Percentiles rank a stretch among this genome's conserved stretches.
Evolutionary conservation across 2,329 filamentous ascomycete genomes (phyloP).

Genomic region (Fusarium veterinarium): DNA sequence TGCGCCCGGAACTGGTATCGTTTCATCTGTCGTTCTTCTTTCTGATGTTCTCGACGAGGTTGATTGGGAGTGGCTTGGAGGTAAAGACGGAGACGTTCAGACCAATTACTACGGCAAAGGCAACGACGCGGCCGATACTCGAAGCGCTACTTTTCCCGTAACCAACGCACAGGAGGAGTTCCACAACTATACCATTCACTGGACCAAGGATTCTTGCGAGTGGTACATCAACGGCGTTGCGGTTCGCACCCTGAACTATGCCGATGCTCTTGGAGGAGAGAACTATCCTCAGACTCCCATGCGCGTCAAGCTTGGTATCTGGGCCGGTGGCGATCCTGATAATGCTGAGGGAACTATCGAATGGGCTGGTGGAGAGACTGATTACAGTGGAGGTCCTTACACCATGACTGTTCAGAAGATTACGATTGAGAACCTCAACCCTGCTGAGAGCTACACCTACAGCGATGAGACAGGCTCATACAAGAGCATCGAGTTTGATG

Average conservation of each 20-base stretch:
- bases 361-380: slow-evolving; percentile 72
- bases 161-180: slow-evolving; percentile 49
- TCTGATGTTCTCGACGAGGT: slow-evolving; percentile 76
- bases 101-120: slow-evolving; percentile 83
- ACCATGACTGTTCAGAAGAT: slow-evolving; percentile 65
- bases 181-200: slow-evolving; percentile 77
- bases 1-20: slow-evolving; percentile 78
- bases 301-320: slow-evolving; percentile 71
- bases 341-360: slow-evolving; percentile 69
- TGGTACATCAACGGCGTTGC: slow-evolving; percentile 68
- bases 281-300: slow-evolving; percentile 77
- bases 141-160: slow-evolving; percentile 20
- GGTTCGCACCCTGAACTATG: slow-evolving; percentile 44
- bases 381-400: slow-evolving; percentile 60
- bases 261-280: slow-evolving; percentile 60
- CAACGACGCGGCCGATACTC: slow-evolving; percentile 61
- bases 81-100: slow-evolving; percentile 72
- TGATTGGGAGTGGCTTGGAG: slow-evolving; percentile 85
- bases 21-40: slow-evolving; percentile 80
- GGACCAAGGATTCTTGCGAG: slow-evolving; percentile 67
- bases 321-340: slow-evolving; percentile 56
- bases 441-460: slow-evolving; percentile 49
- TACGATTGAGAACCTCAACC: slow-evolving; percentile 57
- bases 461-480: slow-evolving; percentile 41
- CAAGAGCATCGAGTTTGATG: slow-evolving; percentile 40